Percentiles rank a stretch among this genome's conserved stretches.
These are phyloP conservation scores for Helianthus annuus DNA, from an alignment of 129 eudicot genomes.

Conservation along the genomic window HanXRQr2.0-SUNRISE NC_035448.2:196828025-196828524, in stretches of 20 bases:
- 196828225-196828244: conserved; percentile 31
- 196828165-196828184: conserved; percentile 30
- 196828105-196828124: background rate
- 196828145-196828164: conserved; percentile 11
- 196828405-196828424: too few species aligned
- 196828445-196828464: too few species aligned
- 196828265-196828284: conserved; percentile 4
- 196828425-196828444: too few species aligned
- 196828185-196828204: conserved; percentile 48
- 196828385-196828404: too few species aligned
- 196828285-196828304: background rate
- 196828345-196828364: background rate
- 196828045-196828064: too few species aligned
- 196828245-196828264: conserved; percentile 13
- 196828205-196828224: conserved; percentile 51
- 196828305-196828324: background rate
- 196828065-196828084: too few species aligned
- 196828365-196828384: too few species aligned
- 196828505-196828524: too few species aligned
- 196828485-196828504: too few species aligned
- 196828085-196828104: background rate
- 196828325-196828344: background rate
- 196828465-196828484: too few species aligned
- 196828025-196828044: background rate
- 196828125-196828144: background rate